Conservation (phyloP, 116 monocot genomes). For the Phalaenopsis hybrid region DNA sequence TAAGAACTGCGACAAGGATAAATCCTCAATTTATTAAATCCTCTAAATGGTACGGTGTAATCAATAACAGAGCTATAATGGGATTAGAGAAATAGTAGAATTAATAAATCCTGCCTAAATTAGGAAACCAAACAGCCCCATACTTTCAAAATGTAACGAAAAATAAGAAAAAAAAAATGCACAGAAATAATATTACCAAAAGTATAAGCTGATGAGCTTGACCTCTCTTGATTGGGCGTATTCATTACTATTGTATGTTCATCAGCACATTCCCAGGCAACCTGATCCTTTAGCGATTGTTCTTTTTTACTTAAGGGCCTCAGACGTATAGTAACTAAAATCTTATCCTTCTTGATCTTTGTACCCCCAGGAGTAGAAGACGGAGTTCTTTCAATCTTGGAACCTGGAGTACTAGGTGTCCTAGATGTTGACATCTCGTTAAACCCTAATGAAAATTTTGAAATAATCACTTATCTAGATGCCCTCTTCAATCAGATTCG, state of each 20-base stretch:
- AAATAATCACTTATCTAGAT: no score
- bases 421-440: slow-evolving; percentile 15
- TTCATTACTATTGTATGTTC: slow-evolving; percentile 60
- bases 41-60: no score
- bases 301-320: slow-evolving; percentile 80
- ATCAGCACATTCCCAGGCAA: slow-evolving; percentile 72
- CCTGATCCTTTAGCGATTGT: slow-evolving; percentile 44
- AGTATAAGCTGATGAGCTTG: slow-evolving; percentile 42
- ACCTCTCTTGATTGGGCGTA: slow-evolving; percentile 39
- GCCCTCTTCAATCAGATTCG: no score
- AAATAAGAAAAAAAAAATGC: background rate
- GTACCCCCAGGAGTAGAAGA: slow-evolving; percentile 46
- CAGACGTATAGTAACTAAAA: slow-evolving; percentile 77
- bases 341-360: slow-evolving; percentile 69
- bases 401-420: slow-evolving; percentile 31
- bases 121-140: no score
- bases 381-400: slow-evolving; percentile 31
- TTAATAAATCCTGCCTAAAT: no score
- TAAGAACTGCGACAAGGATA: no score
- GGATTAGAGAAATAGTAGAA: no score
- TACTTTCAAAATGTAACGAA: background rate
- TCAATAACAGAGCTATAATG: no score
- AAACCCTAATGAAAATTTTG: background rate
- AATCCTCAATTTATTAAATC: no score
- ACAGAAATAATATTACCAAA: slow-evolving; percentile 42